A percentile compares a stretch with the other conserved stretches of the same genome.
phyloP scores from a whole-genome alignment of 805 yeast genomes.

The Huiozyma naganishii region DNA sequence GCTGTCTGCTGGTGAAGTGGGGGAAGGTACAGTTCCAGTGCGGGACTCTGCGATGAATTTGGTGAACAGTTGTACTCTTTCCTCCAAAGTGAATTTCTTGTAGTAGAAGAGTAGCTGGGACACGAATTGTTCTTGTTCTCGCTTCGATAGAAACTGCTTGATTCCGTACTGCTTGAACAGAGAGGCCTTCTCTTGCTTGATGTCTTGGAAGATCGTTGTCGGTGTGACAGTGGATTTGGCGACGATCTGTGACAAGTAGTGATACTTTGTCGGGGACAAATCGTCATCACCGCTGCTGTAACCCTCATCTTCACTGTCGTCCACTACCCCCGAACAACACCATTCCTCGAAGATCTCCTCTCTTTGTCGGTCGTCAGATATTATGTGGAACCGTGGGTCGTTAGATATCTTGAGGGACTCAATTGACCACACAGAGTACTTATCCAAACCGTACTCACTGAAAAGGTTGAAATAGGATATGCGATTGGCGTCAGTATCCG shows the following conservation, averaged over 20 bases:
- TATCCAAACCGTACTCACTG: conserved; percentile 28
- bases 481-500: conserved; percentile 6
- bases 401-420: conserved; percentile 32
- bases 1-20: neutral
- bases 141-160: conserved; percentile 14
- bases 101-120: conserved; percentile 21
- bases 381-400: conserved; percentile 32
- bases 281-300: neutral
- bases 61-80: conserved; percentile 12
- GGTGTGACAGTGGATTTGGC: conserved; percentile 14
- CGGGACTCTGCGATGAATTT: neutral
- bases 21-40: neutral
- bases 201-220: conserved; percentile 19
- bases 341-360: conserved; percentile 36
- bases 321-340: conserved; percentile 21
- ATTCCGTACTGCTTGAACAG: conserved; percentile 17
- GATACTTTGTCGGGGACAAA: conserved; percentile 22
- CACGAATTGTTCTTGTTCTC: conserved; percentile 16
- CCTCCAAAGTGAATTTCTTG: conserved; percentile 12
- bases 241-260: conserved; percentile 25
- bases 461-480: conserved; percentile 29
- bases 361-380: conserved; percentile 29
- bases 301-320: conserved; percentile 3
- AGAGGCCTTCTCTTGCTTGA: conserved; percentile 13
- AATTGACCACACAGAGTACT: conserved; percentile 38